A percentile compares a stretch with the other conserved stretches of the same genome.
These are phyloP conservation scores for Eutypa lata DNA, from an alignment of 2,329 filamentous ascomycete genomes.

Conservation along the genomic window DNA sequence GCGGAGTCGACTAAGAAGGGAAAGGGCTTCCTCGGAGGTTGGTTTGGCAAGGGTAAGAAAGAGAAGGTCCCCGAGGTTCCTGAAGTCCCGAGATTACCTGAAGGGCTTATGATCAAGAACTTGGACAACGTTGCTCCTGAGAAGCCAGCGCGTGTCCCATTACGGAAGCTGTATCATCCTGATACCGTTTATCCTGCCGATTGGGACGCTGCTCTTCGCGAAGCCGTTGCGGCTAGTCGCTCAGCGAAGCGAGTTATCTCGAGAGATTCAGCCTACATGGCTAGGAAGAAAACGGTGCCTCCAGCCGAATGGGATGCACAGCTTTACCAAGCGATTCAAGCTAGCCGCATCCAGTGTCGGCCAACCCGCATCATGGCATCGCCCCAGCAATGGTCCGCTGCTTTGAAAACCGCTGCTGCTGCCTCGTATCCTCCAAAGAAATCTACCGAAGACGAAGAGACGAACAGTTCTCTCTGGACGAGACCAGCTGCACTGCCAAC, in stretches of 20 bases:
- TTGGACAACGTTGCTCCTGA: constrained; percentile 13
- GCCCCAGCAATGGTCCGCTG: constrained; percentile 32
- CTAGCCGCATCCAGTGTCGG: constrained; percentile 12
- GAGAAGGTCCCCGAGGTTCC: background rate
- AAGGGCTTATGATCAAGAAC: constrained; percentile 19
- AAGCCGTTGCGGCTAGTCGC: constrained; percentile 29
- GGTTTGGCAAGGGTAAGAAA: constrained; percentile 23
- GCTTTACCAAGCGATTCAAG: constrained; percentile 18
- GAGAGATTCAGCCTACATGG: too few relatives aligned
- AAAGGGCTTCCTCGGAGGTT: constrained; percentile 18
- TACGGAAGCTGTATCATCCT: constrained; percentile 21
- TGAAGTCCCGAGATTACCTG: constrained; percentile 14
- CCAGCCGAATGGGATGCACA: constrained; percentile 21
- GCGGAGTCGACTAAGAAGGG: constrained; percentile 11
- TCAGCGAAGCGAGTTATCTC: constrained; percentile 13
- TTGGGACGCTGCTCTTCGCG: constrained; percentile 34
- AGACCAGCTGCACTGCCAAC: constrained; percentile 1
- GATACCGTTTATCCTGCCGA: constrained; percentile 23
- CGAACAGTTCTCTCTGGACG: constrained; percentile 6
- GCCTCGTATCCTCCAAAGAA: constrained; percentile 23
- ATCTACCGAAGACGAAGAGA: background rate
- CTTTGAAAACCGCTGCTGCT: constrained; percentile 34
- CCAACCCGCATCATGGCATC: constrained; percentile 15
- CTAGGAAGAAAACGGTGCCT: too few relatives aligned
- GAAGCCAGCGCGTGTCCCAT: constrained; percentile 12